Conservation (phyloP, 1,139 yeast genomes). For the Geotrichum cucujoidarum region DNA sequence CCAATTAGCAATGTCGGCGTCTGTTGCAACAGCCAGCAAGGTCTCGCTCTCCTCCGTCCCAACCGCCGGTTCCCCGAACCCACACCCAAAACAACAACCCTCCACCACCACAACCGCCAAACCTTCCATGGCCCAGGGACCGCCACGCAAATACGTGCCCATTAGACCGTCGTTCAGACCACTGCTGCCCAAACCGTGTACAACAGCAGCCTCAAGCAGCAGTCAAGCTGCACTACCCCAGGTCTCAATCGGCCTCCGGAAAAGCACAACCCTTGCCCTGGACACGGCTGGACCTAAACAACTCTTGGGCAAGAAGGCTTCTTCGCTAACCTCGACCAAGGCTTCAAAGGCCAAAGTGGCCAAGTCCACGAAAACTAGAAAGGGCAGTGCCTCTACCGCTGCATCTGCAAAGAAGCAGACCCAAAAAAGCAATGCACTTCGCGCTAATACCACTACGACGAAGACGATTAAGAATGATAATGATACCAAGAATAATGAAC, state of each 20-base stretch:
- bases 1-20: too few relatives aligned
- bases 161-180: conserved; percentile 16
- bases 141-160: conserved; percentile 9
- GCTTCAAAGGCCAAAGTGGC: background rate
- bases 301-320: background rate
- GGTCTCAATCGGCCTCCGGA: background rate
- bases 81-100: background rate
- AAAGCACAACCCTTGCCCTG: background rate
- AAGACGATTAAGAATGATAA: background rate
- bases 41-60: background rate
- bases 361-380: background rate
- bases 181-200: conserved; percentile 17
- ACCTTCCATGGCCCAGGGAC: background rate
- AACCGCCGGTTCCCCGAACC: background rate
- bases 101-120: background rate
- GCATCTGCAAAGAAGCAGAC: background rate
- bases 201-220: conserved; percentile 20
- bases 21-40: background rate
- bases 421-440: background rate
- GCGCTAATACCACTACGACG: background rate
- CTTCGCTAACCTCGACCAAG: background rate
- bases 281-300: background rate
- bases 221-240: conserved; percentile 1
- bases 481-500: too few relatives aligned
- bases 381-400: too few relatives aligned